Base-by-base conservation (phyloP, 176 grass and related monocot genomes). In the Miscanthus lutarioriparius region DNA sequence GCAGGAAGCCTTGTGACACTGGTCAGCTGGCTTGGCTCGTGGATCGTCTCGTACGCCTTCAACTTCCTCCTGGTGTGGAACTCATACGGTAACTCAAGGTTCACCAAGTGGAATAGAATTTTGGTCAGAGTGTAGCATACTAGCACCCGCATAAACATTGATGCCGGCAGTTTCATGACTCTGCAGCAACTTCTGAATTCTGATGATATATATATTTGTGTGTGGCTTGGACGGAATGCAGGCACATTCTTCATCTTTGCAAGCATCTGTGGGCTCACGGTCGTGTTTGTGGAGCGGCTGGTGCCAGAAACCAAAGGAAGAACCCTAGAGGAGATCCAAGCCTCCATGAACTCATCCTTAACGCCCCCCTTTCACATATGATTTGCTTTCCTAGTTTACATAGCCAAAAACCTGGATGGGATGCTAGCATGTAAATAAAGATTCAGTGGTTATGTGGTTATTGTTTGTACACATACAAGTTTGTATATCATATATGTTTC, bases 241-340 rank as follows among this genome's bases (percentile, higher is more conserved):
- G 94, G 89, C 28, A 94, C 94, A 27, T 97, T 97, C 77, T 94
- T 92, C 83, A 68, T 92, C 62, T 97, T 94, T 64, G 85, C 94
- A 72, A 84, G 80, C 74, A 53, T 94, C 64, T 92, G 92, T 41
- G 87, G 87, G 20, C 76, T 97, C 5, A 89, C 90, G 1, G 59
- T 97, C 74, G 13, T 90, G 43, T 97, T 97, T 80, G 94, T 97
- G 65, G 87, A 83, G 14, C 79, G 68, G 43, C 63, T 94, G 22
- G 92, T 97, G 27, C 94, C 94, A 5, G 92, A 97, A 77, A 97
- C 94, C 23, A 97, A 97, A 86, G 92, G 94, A 77, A 88, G 90
- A 37, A 94, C 92, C 20, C 83, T 97, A 10, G 91, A 97, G 90
- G 89, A 97, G 73, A 94, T 97, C 62, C 94, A 97, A 63, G 89